These are phyloP conservation scores for Adiantum capillusveneris DNA, from an alignment of 75 land plant genomes.

Conservation along the genomic window DNA sequence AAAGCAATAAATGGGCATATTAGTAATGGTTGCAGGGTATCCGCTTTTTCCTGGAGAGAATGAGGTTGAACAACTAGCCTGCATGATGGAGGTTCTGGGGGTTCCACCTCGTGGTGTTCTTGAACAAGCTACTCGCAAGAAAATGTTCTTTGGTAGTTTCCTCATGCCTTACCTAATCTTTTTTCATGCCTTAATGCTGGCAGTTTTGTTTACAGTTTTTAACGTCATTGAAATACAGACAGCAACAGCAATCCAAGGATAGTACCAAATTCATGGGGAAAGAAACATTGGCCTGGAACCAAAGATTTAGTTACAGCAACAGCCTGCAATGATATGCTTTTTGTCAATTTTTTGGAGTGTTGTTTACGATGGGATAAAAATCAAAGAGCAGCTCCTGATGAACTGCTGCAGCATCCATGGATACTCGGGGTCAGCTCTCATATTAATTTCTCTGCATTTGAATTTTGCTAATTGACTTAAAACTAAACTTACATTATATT, in stretches of 20 bases:
- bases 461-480: conserved; percentile 5
- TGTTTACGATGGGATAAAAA: conserved; percentile 35
- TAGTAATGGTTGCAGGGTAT: conserved; percentile 10
- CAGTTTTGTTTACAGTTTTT: too few relatives aligned
- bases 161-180: too few relatives aligned
- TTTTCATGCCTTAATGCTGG: too few relatives aligned
- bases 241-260: conserved; percentile 32
- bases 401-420: conserved; percentile 35
- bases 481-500: too few relatives aligned
- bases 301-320: conserved; percentile 19
- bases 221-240: too few relatives aligned
- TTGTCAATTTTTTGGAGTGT: conserved; percentile 36
- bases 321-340: conserved; percentile 20
- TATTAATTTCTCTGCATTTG: not conserved
- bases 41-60: conserved; percentile 39
- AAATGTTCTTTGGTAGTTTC: conserved; percentile 39
- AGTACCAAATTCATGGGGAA: conserved; percentile 35
- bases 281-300: conserved; percentile 36
- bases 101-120: conserved; percentile 17
- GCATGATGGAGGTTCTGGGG: conserved; percentile 36
- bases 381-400: conserved; percentile 18
- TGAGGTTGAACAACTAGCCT: conserved; percentile 32
- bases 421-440: conserved; percentile 16
- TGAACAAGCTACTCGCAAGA: conserved; percentile 30
- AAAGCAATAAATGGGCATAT: not conserved